Conservation (phyloP, 371 early-diverging fungal species). For the Umbelopsis sp. region DNA sequence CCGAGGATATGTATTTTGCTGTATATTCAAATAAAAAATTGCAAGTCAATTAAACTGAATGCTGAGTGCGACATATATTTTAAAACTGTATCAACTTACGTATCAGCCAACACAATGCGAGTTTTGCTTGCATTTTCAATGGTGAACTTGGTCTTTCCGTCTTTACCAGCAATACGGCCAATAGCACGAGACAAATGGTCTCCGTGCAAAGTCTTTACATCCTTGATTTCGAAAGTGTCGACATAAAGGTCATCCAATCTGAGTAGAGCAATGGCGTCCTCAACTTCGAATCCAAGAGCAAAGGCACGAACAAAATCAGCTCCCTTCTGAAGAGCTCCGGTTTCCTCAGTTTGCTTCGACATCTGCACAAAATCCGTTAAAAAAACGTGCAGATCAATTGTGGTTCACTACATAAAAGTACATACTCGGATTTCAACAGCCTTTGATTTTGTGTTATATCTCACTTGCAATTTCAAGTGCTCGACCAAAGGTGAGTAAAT, state of each 20-base stretch:
- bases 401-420: neutral
- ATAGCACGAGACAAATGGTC: slow-evolving; percentile 98
- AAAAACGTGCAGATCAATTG: neutral
- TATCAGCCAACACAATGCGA: slow-evolving; percentile 96
- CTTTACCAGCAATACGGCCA: slow-evolving; percentile 99
- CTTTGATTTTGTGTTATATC: slow-evolving; percentile 92
- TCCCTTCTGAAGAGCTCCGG: slow-evolving; percentile 90
- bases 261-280: slow-evolving; percentile 93
- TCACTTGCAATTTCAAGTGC: slow-evolving; percentile 95
- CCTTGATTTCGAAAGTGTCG: slow-evolving; percentile 98
- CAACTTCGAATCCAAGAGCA: slow-evolving; percentile 91
- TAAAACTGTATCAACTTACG: slow-evolving; percentile 54
- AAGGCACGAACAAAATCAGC: slow-evolving; percentile 96
- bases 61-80: neutral
- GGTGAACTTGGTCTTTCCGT: slow-evolving; percentile 97
- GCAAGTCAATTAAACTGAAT: slow-evolving; percentile 11
- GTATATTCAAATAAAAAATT: neutral
- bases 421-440: slow-evolving; percentile 89
- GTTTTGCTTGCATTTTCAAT: slow-evolving; percentile 95
- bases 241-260: slow-evolving; percentile 95
- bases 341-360: slow-evolving; percentile 81
- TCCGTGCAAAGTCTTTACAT: slow-evolving; percentile 95
- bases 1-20: slow-evolving; percentile 97
- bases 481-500: slow-evolving; percentile 99
- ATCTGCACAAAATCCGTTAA: slow-evolving; percentile 47